phyloP scores from a whole-genome alignment of 1,284 basidiomycete genomes.

The Trichosporon coremiiforme region DNA sequence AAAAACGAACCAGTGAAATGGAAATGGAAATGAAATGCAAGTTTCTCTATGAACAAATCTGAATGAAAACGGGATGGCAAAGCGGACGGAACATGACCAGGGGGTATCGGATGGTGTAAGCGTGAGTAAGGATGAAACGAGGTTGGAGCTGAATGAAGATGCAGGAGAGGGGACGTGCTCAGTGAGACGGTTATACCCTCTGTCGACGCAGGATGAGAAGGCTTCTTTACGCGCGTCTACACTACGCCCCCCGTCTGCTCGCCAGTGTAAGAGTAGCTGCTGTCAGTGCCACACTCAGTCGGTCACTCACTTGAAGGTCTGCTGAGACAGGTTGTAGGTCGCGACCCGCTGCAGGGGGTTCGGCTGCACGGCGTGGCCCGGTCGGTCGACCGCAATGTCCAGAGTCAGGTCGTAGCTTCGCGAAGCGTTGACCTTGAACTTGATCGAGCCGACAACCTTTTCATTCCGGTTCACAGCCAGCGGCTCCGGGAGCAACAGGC shows the following conservation, averaged over 20 bases:
- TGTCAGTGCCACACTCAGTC: constrained; percentile 7
- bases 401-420: constrained; percentile 54
- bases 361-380: constrained; percentile 32
- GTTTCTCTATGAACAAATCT: background rate
- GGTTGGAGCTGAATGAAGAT: background rate
- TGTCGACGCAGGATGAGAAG: too few relatives aligned
- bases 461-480: constrained; percentile 56
- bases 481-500: constrained; percentile 53
- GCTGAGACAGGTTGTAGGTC: constrained; percentile 50
- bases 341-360: constrained; percentile 45
- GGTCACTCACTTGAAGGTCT: constrained; percentile 53
- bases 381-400: constrained; percentile 46
- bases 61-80: background rate
- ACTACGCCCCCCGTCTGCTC: constrained; percentile 21
- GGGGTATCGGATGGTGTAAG: background rate
- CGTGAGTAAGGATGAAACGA: background rate
- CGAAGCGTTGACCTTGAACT: constrained; percentile 48
- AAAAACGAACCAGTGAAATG: background rate
- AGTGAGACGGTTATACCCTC: background rate
- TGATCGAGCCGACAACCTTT: constrained; percentile 46
- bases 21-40: background rate
- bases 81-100: background rate
- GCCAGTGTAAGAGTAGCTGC: constrained; percentile 36
- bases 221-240: background rate
- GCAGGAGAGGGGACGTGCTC: background rate